Evolutionary conservation across 495 filamentous ascomycete species (phyloP).

Genomic region (Penicillium odoratum): DNA sequence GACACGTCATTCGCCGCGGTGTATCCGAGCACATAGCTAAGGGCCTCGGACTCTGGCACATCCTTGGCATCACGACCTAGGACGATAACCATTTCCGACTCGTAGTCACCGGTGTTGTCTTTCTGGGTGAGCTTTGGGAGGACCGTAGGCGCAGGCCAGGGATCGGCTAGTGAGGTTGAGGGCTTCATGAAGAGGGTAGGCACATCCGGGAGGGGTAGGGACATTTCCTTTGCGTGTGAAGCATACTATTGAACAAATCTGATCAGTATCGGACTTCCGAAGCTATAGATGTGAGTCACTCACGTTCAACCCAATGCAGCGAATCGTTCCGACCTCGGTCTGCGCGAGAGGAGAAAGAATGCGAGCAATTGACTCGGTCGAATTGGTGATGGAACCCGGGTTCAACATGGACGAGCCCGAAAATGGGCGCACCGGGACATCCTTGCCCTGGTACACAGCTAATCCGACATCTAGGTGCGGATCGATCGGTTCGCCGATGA

Average conservation of each 20-base stretch:
- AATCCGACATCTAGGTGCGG: constrained; percentile 53
- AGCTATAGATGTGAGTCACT: constrained; percentile 2
- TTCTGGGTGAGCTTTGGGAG: constrained; percentile 59
- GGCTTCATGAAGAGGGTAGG: constrained; percentile 86
- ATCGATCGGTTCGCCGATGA: constrained; percentile 59
- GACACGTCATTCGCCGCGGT: constrained; percentile 79
- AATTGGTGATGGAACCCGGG: constrained; percentile 48
- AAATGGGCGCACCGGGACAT: constrained; percentile 55
- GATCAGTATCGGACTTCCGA: neutral
- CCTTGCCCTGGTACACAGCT: constrained; percentile 53
- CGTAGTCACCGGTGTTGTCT: constrained; percentile 69
- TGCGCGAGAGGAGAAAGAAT: constrained; percentile 57
- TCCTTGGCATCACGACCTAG: constrained; percentile 71
- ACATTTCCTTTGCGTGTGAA: constrained; percentile 73
- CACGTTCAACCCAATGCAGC: constrained; percentile 78
- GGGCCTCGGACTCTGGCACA: constrained; percentile 65
- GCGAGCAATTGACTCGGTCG: constrained; percentile 49
- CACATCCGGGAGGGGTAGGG: constrained; percentile 67
- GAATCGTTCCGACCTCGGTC: constrained; percentile 48
- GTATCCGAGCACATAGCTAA: constrained; percentile 79
- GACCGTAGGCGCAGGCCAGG: constrained; percentile 65
- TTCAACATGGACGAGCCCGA: constrained; percentile 56
- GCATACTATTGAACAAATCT: constrained; percentile 51
- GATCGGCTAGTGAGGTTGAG: constrained; percentile 64
- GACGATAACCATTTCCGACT: constrained; percentile 76